Base-by-base conservation (phyloP, 768 basidiomycete species). In the Rhodotorula toruloides region DNA sequence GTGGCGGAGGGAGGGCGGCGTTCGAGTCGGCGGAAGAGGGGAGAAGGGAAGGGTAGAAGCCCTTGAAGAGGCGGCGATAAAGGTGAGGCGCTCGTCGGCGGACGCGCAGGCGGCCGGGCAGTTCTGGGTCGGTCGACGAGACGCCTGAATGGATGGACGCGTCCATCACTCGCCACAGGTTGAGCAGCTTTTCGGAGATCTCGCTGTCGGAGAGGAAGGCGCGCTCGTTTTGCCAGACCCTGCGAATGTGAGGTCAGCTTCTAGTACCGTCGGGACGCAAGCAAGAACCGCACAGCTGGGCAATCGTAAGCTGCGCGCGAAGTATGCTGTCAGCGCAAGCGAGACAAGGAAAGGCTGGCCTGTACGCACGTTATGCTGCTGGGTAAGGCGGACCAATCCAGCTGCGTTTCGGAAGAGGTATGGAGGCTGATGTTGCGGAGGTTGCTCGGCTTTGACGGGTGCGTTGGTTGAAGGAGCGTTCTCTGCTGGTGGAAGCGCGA, bases 201-300 rank as follows among this genome's bases (percentile, higher is more conserved):
- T 75, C 66, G 0, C 56, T 43, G 21, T 70, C 66, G 0, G 68
- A 54, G 19, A 61, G 44, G 58, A 61, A 72, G 31, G 53, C 53
- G 22, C 65, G 59, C 77, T 96, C 91, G 74, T 96, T 96, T 77
- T 93, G 88, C 76, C 90, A 89, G 2, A 94, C 90, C 55, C 91
- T 61, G 39, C 29, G 8, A 6, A 25, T 5, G 19, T 1, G 31
- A 6, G 8, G 16, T 37, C 31, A 42, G 13, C 16, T 16, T 34
- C 22, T n/a, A n/a, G n/a, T n/a, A n/a, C n/a, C n/a, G n/a, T n/a
- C n/a, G n/a, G n/a, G n/a, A n/a, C n/a, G n/a, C n/a, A n/a, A n/a
- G n/a, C n/a, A n/a, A n/a, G 13, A 8, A 29, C 29, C 39, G 10
- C 22, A 32, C 29, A 52, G 27, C 19, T 46, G 52, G 10, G 48